These are phyloP conservation scores for Coemansia sp. DNA, from an alignment of 192 early-diverging fungal genomes.

Conservation along the genomic window DNA sequence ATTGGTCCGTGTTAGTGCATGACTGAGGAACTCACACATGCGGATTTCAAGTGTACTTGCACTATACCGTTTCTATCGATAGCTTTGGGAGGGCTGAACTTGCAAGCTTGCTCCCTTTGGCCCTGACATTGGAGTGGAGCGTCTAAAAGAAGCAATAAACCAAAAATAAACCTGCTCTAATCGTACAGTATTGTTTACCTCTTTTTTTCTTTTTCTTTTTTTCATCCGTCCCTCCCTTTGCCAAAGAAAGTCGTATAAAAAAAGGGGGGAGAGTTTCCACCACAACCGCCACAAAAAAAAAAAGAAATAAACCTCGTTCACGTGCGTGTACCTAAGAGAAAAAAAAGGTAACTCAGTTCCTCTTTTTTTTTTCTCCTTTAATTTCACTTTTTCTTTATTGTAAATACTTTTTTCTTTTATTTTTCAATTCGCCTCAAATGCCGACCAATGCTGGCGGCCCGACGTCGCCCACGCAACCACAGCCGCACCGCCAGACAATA, in stretches of 20 bases:
- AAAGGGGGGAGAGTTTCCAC: neutral
- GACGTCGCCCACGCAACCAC: conserved; percentile 10
- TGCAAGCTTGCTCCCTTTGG: neutral
- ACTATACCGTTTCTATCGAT: neutral
- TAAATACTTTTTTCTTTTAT: conserved; percentile 5
- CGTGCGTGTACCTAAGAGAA: neutral
- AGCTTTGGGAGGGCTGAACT: neutral
- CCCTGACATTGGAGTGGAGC: neutral
- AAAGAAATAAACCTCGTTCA: neutral
- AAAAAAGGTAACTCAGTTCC: conserved; percentile 1
- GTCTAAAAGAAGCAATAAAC: neutral
- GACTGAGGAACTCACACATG: conserved; percentile 1
- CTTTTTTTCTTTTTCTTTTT: neutral
- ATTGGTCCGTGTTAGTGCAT: neutral
- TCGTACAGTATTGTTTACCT: neutral
- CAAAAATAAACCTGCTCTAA: neutral
- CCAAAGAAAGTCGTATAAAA: neutral
- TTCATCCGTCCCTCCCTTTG: neutral
- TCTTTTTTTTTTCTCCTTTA: neutral
- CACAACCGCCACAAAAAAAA: neutral
- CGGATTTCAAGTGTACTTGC: neutral
- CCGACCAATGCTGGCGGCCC: neutral
- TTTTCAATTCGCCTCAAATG: neutral
- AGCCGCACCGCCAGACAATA: conserved; percentile 33
- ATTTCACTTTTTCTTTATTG: conserved; percentile 1